These are phyloP conservation scores for Russula brevipes DNA, from an alignment of 768 basidiomycete genomes.

Conservation along the genomic window DNA sequence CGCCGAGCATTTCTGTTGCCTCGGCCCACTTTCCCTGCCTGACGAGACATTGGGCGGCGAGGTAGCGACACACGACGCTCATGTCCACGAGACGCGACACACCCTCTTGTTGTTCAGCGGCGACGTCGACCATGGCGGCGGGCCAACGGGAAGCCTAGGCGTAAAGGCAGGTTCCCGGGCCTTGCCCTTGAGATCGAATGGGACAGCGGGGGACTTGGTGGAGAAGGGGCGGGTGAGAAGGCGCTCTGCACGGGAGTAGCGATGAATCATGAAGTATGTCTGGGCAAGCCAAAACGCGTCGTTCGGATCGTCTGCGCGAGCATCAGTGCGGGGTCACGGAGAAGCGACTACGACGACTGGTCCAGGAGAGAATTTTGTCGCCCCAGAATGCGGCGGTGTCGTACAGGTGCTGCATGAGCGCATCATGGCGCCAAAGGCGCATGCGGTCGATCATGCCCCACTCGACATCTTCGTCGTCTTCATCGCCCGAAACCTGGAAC, in stretches of 20 bases:
- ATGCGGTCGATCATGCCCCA: conserved; percentile 94
- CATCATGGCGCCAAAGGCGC: conserved; percentile 96
- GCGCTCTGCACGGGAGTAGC: conserved; percentile 90
- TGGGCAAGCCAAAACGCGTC: conserved; percentile 99
- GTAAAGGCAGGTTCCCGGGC: conserved; percentile 33
- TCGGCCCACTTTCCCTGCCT: conserved; percentile 89
- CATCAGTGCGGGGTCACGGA: background rate
- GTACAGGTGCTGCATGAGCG: conserved; percentile 96
- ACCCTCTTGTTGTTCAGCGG: conserved; percentile 56
- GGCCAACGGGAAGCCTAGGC: conserved; percentile 64
- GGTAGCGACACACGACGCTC: conserved; percentile 92
- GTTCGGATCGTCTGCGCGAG: conserved; percentile 75
- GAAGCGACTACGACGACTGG: conserved; percentile 50
- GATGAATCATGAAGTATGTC: conserved; percentile 92
- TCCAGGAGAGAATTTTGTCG: conserved; percentile 94
- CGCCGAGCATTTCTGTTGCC: conserved; percentile 89
- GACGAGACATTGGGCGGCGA: conserved; percentile 93
- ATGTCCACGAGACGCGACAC: conserved; percentile 84
- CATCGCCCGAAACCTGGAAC: conserved; percentile 61
- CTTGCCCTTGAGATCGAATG: conserved; percentile 52
- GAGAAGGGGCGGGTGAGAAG: conserved; percentile 86
- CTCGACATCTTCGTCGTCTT: conserved; percentile 54
- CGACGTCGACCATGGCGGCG: conserved; percentile 63
- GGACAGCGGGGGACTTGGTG: conserved; percentile 41
- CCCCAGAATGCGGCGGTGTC: conserved; percentile 99